phyloP scores from a whole-genome alignment of 1,284 basidiomycete genomes.

The Tetrapyrgos nigripes region DNA sequence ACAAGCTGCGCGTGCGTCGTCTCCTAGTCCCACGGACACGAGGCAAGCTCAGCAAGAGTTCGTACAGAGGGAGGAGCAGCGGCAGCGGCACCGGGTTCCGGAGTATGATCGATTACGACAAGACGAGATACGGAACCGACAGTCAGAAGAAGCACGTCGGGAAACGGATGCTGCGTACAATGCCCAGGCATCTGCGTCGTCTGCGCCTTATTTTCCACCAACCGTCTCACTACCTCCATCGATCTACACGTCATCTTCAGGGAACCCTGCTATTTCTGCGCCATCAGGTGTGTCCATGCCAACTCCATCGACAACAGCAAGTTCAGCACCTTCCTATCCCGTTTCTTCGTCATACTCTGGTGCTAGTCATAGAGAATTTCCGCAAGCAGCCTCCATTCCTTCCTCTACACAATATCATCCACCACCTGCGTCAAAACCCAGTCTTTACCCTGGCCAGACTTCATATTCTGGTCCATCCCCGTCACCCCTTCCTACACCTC shows the following conservation, averaged over 20 bases:
- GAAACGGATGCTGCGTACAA: neutral
- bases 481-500: no score
- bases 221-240: constrained; percentile 12
- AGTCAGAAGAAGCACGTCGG: constrained; percentile 36
- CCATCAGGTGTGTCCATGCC: constrained; percentile 18
- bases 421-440: constrained; percentile 20
- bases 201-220: neutral
- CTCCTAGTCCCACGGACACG: constrained; percentile 18
- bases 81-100: constrained; percentile 33
- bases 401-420: constrained; percentile 9
- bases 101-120: constrained; percentile 20
- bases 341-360: constrained; percentile 20
- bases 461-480: constrained; percentile 28
- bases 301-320: constrained; percentile 18
- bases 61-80: constrained; percentile 39
- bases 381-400: constrained; percentile 12
- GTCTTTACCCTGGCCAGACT: constrained; percentile 17
- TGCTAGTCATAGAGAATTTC: constrained; percentile 12
- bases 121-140: constrained; percentile 40
- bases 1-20: constrained; percentile 29
- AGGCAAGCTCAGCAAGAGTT: constrained; percentile 16
- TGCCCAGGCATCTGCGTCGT: neutral
- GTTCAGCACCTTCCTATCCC: constrained; percentile 27
- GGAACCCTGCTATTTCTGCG: constrained; percentile 9
- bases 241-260: constrained; percentile 13